phyloP scores from a whole-genome alignment of 257 asterid genomes.

The Nicotiana tomentosiformis region DNA sequence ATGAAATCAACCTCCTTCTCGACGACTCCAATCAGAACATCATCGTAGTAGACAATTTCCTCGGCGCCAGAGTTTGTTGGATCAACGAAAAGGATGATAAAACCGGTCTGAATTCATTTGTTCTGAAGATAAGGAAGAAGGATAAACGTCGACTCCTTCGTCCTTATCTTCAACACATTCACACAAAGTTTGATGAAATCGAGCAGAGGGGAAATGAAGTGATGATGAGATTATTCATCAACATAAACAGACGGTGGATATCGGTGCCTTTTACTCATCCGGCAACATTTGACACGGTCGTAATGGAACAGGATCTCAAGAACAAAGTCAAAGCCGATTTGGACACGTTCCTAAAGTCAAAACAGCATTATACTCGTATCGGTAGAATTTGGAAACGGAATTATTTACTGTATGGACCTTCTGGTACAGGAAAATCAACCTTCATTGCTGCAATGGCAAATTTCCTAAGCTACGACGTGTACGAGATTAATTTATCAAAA shows the following conservation, averaged over 20 bases:
- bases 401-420: slow-evolving; percentile 64
- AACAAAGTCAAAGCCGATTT: slow-evolving; percentile 61
- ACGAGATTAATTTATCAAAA: slow-evolving; percentile 60
- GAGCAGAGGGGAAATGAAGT: slow-evolving; percentile 66
- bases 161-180: slow-evolving; percentile 68
- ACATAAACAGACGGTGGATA: slow-evolving; percentile 68
- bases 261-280: slow-evolving; percentile 75
- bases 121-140: slow-evolving; percentile 53
- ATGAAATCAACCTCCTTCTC: slow-evolving; percentile 61
- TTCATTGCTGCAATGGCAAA: slow-evolving; percentile 77
- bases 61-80: slow-evolving; percentile 73
- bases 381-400: slow-evolving; percentile 93
- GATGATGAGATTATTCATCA: slow-evolving; percentile 42
- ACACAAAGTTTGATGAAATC: slow-evolving; percentile 54
- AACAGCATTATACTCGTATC: slow-evolving; percentile 66
- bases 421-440: slow-evolving; percentile 89
- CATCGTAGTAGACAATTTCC: slow-evolving; percentile 46
- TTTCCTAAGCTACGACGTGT: slow-evolving; percentile 56
- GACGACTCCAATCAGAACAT: slow-evolving; percentile 48
- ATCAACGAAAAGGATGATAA: slow-evolving; percentile 29
- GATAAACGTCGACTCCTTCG: slow-evolving; percentile 68
- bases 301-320: slow-evolving; percentile 83
- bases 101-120: slow-evolving; percentile 32
- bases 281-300: slow-evolving; percentile 72
- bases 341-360: slow-evolving; percentile 64